Base-by-base conservation (phyloP, 345 rosid species). In the Cardamine occulta region DNA sequence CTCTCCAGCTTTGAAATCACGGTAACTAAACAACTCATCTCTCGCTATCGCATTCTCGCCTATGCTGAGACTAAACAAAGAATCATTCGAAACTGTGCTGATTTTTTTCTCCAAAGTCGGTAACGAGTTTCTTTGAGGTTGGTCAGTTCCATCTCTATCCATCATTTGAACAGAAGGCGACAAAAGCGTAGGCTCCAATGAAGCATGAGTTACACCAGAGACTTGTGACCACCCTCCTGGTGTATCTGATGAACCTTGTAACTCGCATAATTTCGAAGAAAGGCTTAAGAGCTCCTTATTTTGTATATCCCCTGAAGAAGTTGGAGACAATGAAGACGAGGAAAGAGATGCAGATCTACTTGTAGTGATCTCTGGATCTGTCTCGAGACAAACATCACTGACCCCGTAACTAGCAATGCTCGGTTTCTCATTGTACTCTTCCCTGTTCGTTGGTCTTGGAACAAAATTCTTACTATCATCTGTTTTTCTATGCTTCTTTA, bases 111-210 rank as follows among this genome's bases (percentile, higher is more conserved):
- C 79, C 66, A 74, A 74, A 2, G 39, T 61, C 4, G 74, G 49
- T 67, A 26, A 40, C 2, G 78, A 68, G 66, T 45, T 62, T 56
- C 75, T 74, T 6, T 21, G 56, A 18, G 68, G 39, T 13, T 24
- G 52, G 5, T 68, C 72, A 34, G 74, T 68, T 47, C 67, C 87
- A 18, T 87, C 78, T 53, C 91, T 81, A 19, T 86, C 88, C 98
- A 94, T 94, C 47, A 83, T 77, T 84, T 94, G 98, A 63, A 82
- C 11, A 2, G 77, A 86, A 14, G 88, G 81, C 0, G 86, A 76
- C 13, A 67, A 29, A 44, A 45, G 57, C 42, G 6, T 3, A 34
- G 47, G 78, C 15, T 29, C 68, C 13, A 18, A 14, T 9, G 87
- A 82, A 68, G 80, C 89, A 18, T 60, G 56, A 2, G 80, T 72